Evolutionary conservation across 345 rosid genomes (phyloP).

Genomic region (Hibiscus syriacus): DNA sequence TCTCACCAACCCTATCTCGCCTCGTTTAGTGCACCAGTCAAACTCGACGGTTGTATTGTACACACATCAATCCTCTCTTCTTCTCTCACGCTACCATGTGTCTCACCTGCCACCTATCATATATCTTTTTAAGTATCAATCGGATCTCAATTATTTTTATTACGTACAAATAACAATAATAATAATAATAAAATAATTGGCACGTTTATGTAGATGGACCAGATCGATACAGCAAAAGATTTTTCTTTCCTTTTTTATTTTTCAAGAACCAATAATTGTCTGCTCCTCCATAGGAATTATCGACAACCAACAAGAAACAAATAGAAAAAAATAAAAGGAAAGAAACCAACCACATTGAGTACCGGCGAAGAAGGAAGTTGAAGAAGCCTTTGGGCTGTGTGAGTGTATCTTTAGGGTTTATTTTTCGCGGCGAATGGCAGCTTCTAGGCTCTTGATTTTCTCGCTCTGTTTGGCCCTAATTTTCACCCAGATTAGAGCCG

Average conservation of each 20-base stretch:
- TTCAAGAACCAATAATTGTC: neutral
- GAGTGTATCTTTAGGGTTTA: neutral
- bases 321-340: neutral
- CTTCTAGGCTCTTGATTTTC: constrained; percentile 1
- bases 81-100: too few species aligned
- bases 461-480: constrained; percentile 7
- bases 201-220: neutral
- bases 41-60: too few species aligned
- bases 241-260: too few species aligned
- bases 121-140: too few species aligned
- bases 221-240: too few species aligned
- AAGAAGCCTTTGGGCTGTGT: neutral
- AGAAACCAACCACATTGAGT: neutral
- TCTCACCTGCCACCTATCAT: too few species aligned
- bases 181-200: too few species aligned
- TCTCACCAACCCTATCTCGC: neutral
- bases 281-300: neutral
- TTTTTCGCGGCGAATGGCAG: constrained; percentile 1
- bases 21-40: neutral
- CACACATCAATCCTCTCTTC: too few species aligned
- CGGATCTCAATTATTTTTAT: too few species aligned
- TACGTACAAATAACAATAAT: too few species aligned
- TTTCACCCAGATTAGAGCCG: constrained; percentile 3
- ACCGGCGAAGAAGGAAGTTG: neutral
- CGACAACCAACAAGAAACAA: neutral